phyloP scores from a whole-genome alignment of 495 filamentous ascomycete genomes.

The Lichina pygmaea region DNA sequence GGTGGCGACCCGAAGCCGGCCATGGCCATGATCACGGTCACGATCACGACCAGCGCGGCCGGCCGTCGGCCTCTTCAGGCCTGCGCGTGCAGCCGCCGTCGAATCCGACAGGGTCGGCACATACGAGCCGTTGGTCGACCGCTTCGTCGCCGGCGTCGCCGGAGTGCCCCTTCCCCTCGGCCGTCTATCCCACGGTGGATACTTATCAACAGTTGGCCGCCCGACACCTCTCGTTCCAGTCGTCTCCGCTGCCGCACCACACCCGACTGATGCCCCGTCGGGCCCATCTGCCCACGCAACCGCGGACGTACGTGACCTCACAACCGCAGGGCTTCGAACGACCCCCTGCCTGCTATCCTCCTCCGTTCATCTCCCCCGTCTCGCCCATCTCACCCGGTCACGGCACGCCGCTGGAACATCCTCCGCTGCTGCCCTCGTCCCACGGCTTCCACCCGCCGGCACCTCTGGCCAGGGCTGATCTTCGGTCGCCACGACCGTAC shows the following conservation, averaged over 20 bases:
- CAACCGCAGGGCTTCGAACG: background rate
- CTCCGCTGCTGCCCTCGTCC: constrained; percentile 24
- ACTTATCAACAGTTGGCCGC: constrained; percentile 10
- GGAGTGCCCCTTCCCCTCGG: constrained; percentile 24
- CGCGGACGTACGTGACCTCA: background rate
- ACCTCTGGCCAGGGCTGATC: constrained; percentile 33
- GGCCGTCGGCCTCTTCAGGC: constrained; percentile 37
- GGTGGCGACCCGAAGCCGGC: background rate
- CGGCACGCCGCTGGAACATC: constrained; percentile 14
- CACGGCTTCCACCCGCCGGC: constrained; percentile 40
- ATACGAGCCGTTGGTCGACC: constrained; percentile 47
- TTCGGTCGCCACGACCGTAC: constrained; percentile 22
- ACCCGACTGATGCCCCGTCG: background rate
- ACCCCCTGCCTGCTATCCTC: constrained; percentile 5
- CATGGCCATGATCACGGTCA: background rate
- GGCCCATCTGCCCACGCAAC: background rate
- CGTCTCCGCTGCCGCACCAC: background rate
- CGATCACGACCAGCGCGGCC: constrained; percentile 14
- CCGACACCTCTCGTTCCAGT: constrained; percentile 7
- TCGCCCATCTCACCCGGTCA: constrained; percentile 19
- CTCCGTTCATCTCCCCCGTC: constrained; percentile 9
- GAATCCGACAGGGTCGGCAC: constrained; percentile 28
- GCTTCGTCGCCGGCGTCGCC: constrained; percentile 25
- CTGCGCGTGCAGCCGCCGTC: constrained; percentile 33
- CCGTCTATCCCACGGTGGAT: constrained; percentile 22